Evolutionary conservation across 1,284 basidiomycete species (phyloP).

Genomic region (Sporisorium scitamineum): DNA sequence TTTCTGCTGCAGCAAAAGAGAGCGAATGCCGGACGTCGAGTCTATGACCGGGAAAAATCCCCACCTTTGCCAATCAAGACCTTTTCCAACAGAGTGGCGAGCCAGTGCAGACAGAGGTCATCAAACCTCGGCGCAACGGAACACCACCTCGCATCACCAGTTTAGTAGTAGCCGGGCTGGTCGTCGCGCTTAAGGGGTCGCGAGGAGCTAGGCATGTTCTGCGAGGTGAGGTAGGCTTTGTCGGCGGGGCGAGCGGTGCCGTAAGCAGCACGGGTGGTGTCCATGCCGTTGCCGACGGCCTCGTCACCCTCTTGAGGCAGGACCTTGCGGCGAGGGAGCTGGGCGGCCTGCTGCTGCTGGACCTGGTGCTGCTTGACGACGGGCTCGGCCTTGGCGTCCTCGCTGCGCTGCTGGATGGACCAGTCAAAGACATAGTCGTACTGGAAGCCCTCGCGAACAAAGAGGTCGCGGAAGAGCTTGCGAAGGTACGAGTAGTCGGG

Average conservation of each 20-base stretch:
- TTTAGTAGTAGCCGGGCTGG: conserved; percentile 52
- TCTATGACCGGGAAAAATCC: background rate
- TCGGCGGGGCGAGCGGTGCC: conserved; percentile 49
- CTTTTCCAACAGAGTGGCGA: background rate
- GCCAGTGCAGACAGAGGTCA: conserved; percentile 2
- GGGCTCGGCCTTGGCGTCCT: conserved; percentile 57
- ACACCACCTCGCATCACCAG: conserved; percentile 9
- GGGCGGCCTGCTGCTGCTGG: conserved; percentile 52
- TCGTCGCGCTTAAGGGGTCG: conserved; percentile 53
- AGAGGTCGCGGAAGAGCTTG: conserved; percentile 70
- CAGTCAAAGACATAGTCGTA: conserved; percentile 70
- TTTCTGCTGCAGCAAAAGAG: background rate
- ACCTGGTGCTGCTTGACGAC: conserved; percentile 48
- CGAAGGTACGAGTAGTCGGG: conserved; percentile 70
- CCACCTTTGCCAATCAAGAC: background rate
- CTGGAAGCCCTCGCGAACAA: conserved; percentile 70
- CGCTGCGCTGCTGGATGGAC: conserved; percentile 68
- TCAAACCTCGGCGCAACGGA: background rate
- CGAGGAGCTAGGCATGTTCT: conserved; percentile 46
- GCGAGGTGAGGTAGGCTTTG: conserved; percentile 52
- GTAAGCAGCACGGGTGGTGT: conserved; percentile 54
- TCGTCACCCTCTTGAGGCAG: conserved; percentile 59
- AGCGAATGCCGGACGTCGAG: background rate
- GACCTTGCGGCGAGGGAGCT: conserved; percentile 68
- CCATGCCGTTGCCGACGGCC: conserved; percentile 50